Percentiles rank a stretch among this genome's conserved stretches.
Conservation (phyloP, 139 green algal genomes). For the Spirogloea muscicola region DNA sequence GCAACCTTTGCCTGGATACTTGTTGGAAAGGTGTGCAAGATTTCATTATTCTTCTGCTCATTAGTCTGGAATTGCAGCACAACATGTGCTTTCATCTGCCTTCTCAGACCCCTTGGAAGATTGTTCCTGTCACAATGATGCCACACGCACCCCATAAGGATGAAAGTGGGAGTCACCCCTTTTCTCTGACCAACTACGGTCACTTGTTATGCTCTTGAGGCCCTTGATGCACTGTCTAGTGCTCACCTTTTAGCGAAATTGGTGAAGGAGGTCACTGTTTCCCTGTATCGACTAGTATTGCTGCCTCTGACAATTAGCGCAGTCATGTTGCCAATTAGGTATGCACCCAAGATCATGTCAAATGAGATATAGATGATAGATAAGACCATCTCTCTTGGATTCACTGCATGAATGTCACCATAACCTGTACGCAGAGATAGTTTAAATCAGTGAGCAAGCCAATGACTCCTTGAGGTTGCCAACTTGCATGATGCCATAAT, state of each 20-base stretch:
- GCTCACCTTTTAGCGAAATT: slow-evolving; percentile 14
- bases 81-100: neutral
- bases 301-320: slow-evolving; percentile 19
- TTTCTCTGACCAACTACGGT: no score
- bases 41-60: neutral
- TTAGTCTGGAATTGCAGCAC: slow-evolving; percentile 8
- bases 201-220: no score
- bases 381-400: slow-evolving; percentile 31
- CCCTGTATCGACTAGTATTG: slow-evolving; percentile 3
- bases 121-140: no score
- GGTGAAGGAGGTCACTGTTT: slow-evolving; percentile 15
- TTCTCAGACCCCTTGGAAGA: no score
- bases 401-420: slow-evolving; percentile 35
- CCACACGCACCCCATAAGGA: no score
- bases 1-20: slow-evolving; percentile 1
- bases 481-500: no score
- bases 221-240: no score
- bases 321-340: slow-evolving; percentile 38
- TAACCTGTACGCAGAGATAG: slow-evolving; percentile 13
- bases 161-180: no score
- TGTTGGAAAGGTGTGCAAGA: slow-evolving; percentile 6
- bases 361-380: slow-evolving; percentile 22
- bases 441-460: neutral
- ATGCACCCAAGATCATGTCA: slow-evolving; percentile 23
- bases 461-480: no score